These are phyloP conservation scores for Gamsiella multidivaricata DNA, from an alignment of 192 early-diverging fungal species.

Conservation along the genomic window DNA sequence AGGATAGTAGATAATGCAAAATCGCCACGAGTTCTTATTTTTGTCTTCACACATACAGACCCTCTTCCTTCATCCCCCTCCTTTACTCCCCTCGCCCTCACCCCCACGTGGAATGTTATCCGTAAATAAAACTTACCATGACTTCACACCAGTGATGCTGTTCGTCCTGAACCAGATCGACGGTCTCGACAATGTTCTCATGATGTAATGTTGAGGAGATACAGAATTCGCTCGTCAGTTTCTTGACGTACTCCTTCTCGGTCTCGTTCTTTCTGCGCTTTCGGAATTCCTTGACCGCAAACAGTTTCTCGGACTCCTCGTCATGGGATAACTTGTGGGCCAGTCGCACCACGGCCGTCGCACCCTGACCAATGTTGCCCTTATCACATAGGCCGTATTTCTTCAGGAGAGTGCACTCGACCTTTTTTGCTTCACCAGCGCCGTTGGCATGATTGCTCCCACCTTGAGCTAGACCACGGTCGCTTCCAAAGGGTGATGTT, in stretches of 20 bases:
- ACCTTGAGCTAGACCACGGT: constrained; percentile 2
- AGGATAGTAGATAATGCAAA: not conserved
- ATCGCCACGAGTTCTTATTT: not conserved
- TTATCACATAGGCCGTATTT: constrained; percentile 87
- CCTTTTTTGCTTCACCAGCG: not conserved
- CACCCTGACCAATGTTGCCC: constrained; percentile 87
- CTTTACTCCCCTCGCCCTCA: too few species aligned
- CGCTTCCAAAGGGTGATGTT: constrained; percentile 30
- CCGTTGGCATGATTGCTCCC: not conserved
- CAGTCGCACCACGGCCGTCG: constrained; percentile 92
- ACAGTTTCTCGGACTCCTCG: constrained; percentile 74
- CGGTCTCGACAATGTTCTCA: constrained; percentile 89
- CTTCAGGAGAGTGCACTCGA: constrained; percentile 63
- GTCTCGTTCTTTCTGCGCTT: constrained; percentile 86
- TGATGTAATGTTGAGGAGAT: constrained; percentile 92
- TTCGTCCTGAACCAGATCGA: constrained; percentile 96
- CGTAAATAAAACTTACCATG: constrained; percentile 61
- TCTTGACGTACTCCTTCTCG: constrained; percentile 95
- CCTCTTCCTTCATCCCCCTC: too few species aligned
- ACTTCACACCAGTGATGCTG: constrained; percentile 83
- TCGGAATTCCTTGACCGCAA: constrained; percentile 94
- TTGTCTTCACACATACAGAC: not conserved
- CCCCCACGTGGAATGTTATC: not conserved
- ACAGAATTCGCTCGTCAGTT: constrained; percentile 94
- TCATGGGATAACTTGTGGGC: constrained; percentile 78